Conservation (phyloP, 2,329 filamentous ascomycete genomes). For the Aspergillus transmontanensis region DNA sequence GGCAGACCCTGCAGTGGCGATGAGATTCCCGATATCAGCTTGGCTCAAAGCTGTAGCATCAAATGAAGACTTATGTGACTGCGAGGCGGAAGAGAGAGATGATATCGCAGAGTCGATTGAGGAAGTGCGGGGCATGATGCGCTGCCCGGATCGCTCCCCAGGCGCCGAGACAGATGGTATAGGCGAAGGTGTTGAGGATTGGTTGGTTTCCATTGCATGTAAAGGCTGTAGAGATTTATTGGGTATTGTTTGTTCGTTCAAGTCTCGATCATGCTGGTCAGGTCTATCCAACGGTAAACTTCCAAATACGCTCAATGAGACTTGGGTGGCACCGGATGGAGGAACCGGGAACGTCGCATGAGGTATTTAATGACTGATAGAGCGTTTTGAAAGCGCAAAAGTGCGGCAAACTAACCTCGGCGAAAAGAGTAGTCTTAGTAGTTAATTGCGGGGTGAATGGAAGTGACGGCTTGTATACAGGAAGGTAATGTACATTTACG, state of each 20-base stretch:
- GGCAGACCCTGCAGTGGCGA: slow-evolving; percentile 81
- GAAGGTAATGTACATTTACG: slow-evolving; percentile 34
- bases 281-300: slow-evolving; percentile 13
- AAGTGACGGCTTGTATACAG: slow-evolving; percentile 32
- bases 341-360: slow-evolving; percentile 35
- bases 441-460: slow-evolving; percentile 23
- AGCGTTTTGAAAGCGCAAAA: slow-evolving; percentile 25
- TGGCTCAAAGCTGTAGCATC: slow-evolving; percentile 60
- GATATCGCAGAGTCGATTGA: slow-evolving; percentile 96
- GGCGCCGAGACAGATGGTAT: slow-evolving; percentile 31
- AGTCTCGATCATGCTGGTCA: slow-evolving; percentile 30
- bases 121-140: slow-evolving; percentile 67
- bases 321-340: slow-evolving; percentile 26
- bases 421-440: slow-evolving; percentile 30
- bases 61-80: slow-evolving; percentile 60
- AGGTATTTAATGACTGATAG: slow-evolving; percentile 26
- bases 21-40: slow-evolving; percentile 77
- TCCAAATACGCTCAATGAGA: slow-evolving; percentile 20
- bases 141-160: slow-evolving; percentile 34
- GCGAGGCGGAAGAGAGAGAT: slow-evolving; percentile 64
- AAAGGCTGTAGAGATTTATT: slow-evolving; percentile 29
- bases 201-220: slow-evolving; percentile 29
- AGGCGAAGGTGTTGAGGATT: slow-evolving; percentile 33
- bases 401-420: slow-evolving; percentile 27
- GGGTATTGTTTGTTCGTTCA: slow-evolving; percentile 24